Evolutionary conservation across 202 grass and related monocot species (phyloP).

Genomic region (Eragrostis tef): DNA sequence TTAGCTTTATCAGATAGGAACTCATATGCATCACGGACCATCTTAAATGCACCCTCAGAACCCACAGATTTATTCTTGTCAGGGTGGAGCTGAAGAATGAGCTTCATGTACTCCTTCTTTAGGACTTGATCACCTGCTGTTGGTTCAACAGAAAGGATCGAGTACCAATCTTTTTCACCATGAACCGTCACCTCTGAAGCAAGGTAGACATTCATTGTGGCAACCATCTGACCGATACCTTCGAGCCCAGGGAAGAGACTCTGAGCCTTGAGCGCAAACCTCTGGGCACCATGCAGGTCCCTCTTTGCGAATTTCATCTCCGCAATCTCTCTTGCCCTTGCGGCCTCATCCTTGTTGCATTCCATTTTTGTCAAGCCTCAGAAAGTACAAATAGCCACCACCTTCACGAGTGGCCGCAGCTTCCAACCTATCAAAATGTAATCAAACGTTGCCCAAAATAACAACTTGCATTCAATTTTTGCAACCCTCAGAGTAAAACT

Average conservation of each 20-base stretch:
- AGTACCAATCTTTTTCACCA: slow-evolving; percentile 80
- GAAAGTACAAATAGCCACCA: background rate
- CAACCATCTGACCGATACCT: slow-evolving; percentile 68
- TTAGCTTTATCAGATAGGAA: slow-evolving; percentile 78
- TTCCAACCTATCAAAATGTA: too few relatives aligned
- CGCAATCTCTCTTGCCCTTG: slow-evolving; percentile 70
- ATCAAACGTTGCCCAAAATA: too few relatives aligned
- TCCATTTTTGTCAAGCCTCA: slow-evolving; percentile 56
- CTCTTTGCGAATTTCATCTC: slow-evolving; percentile 63
- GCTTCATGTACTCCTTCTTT: slow-evolving; percentile 72
- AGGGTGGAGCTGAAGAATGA: slow-evolving; percentile 76
- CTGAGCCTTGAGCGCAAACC: slow-evolving; percentile 83
- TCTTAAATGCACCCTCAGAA: slow-evolving; percentile 71
- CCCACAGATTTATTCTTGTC: slow-evolving; percentile 93
- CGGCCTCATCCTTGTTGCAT: slow-evolving; percentile 89
- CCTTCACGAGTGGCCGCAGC: background rate
- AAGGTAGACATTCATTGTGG: slow-evolving; percentile 76
- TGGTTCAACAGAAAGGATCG: slow-evolving; percentile 64
- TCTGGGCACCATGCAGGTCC: slow-evolving; percentile 69
- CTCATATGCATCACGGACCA: slow-evolving; percentile 71
- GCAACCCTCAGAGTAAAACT: too few relatives aligned
- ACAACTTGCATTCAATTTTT: too few relatives aligned
- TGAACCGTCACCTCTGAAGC: slow-evolving; percentile 58
- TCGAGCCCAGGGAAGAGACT: slow-evolving; percentile 74
- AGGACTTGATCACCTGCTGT: slow-evolving; percentile 67